Evolutionary conservation across 805 yeast genomes (phyloP).

Genomic region (Starmera amethionina): DNA sequence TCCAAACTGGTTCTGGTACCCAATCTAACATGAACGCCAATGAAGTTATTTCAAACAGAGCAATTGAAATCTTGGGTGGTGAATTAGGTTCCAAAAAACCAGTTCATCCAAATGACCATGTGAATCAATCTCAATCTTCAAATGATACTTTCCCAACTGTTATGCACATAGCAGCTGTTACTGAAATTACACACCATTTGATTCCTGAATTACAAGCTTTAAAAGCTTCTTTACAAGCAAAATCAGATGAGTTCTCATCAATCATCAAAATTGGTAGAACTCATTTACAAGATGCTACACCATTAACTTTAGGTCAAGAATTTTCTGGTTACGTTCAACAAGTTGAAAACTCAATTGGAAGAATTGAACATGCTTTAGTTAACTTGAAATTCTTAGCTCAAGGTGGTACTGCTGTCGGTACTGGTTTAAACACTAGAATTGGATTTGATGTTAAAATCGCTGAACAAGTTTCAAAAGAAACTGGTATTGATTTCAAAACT

Average conservation of each 20-base stretch:
- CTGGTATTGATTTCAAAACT: slow-evolving; percentile 83
- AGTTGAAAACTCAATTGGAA: slow-evolving; percentile 77
- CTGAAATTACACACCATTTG: slow-evolving; percentile 67
- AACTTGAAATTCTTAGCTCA: slow-evolving; percentile 82
- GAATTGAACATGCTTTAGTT: slow-evolving; percentile 72
- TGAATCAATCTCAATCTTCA: slow-evolving; percentile 97
- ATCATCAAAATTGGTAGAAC: slow-evolving; percentile 99
- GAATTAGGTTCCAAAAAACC: slow-evolving; percentile 84
- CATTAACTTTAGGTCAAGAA: slow-evolving; percentile 96
- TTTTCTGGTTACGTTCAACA: slow-evolving; percentile 95
- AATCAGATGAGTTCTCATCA: slow-evolving; percentile 73
- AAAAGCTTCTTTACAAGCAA: slow-evolving; percentile 67
- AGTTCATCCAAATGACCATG: slow-evolving; percentile 98
- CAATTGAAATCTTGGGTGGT: slow-evolving; percentile 93
- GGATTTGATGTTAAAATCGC: slow-evolving; percentile 90
- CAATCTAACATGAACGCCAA: slow-evolving; percentile 99
- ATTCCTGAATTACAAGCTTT: slow-evolving; percentile 73
- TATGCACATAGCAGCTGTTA: slow-evolving; percentile 98
- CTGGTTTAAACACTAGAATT: slow-evolving; percentile 89
- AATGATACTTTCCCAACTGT: slow-evolving; percentile 99
- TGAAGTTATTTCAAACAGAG: slow-evolving; percentile 97
- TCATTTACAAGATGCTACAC: slow-evolving; percentile 97
- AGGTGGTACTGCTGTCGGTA: slow-evolving; percentile 99
- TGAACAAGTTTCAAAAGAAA: slow-evolving; percentile 70
- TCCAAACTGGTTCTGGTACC: slow-evolving; percentile 99